These are phyloP conservation scores for Ceratobasidium sp. DNA, from an alignment of 1,284 basidiomycete genomes.

Conservation along the genomic window DNA sequence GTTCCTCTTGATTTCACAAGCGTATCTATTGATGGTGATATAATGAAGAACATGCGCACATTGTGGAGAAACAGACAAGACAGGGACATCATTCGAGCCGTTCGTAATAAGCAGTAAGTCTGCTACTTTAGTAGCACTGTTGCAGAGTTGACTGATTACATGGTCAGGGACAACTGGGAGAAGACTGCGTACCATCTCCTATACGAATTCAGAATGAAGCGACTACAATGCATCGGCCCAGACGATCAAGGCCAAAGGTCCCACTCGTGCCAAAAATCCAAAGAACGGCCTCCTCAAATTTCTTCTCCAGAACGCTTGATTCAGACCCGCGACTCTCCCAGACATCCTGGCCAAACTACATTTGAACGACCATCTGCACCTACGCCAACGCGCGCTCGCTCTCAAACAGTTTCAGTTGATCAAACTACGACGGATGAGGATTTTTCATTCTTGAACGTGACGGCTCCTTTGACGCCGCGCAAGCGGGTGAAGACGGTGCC, in stretches of 20 bases:
- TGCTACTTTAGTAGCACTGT: slow-evolving; percentile 42
- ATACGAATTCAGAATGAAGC: slow-evolving; percentile 76
- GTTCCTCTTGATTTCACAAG: slow-evolving; percentile 62
- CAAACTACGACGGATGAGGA: slow-evolving; percentile 47
- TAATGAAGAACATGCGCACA: slow-evolving; percentile 89
- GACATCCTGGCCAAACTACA: slow-evolving; percentile 5
- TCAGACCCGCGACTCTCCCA: not conserved
- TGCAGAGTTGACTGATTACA: slow-evolving; percentile 46
- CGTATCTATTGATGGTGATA: slow-evolving; percentile 80
- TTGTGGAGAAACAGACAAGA: slow-evolving; percentile 86
- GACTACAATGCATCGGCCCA: slow-evolving; percentile 59
- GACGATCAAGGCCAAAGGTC: not conserved
- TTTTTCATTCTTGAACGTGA: slow-evolving; percentile 50
- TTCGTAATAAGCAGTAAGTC: slow-evolving; percentile 61
- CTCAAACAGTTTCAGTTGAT: slow-evolving; percentile 37
- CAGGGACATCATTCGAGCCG: slow-evolving; percentile 72
- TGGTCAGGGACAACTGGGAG: slow-evolving; percentile 81
- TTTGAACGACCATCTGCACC: slow-evolving; percentile 40
- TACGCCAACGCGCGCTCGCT: slow-evolving; percentile 39
- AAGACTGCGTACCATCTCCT: slow-evolving; percentile 92
- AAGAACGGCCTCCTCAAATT: not conserved
- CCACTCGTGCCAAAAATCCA: not conserved
- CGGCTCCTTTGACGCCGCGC: slow-evolving; percentile 51
- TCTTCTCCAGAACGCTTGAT: no score
- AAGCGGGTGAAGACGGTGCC: slow-evolving; percentile 47